Conservation (phyloP, 108 stramenopile genomes). For the Skeletonema marinoi region DNA sequence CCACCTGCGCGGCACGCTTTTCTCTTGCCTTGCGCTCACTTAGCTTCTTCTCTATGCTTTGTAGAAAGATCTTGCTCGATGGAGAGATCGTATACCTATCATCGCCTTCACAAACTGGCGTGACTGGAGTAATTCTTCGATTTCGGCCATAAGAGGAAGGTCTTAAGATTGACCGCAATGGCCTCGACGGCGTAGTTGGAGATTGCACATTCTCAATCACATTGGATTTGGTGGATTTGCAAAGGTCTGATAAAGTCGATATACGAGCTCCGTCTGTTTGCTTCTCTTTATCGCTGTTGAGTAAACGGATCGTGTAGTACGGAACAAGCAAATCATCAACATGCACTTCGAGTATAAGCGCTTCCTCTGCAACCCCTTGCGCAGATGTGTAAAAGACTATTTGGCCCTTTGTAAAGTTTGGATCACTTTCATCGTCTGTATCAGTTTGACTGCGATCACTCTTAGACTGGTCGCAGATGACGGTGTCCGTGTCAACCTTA, state of each 20-base stretch:
- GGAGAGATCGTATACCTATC: background rate
- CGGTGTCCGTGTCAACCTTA: background rate
- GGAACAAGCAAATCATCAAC: conserved; percentile 26
- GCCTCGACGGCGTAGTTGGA: background rate
- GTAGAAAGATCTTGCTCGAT: background rate
- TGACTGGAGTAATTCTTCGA: background rate
- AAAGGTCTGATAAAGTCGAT: conserved; percentile 1
- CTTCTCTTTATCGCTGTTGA: conserved; percentile 28
- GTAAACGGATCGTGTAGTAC: conserved; percentile 37
- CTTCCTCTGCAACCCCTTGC: conserved; percentile 4
- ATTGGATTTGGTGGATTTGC: background rate
- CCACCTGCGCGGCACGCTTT: background rate
- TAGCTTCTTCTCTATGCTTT: background rate
- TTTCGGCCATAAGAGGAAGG: conserved; percentile 20
- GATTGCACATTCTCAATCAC: background rate
- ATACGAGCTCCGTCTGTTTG: conserved; percentile 33
- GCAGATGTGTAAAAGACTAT: conserved; percentile 1
- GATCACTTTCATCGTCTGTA: background rate
- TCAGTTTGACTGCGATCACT: background rate
- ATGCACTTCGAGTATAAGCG: conserved; percentile 28
- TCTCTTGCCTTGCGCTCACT: background rate
- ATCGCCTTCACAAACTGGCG: background rate
- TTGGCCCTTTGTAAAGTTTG: conserved; percentile 2
- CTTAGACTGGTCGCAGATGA: background rate
- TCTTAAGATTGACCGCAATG: conserved; percentile 10